Evolutionary conservation across 306 rosid genomes (phyloP).

Genomic region (Castanea crenata): DNA sequence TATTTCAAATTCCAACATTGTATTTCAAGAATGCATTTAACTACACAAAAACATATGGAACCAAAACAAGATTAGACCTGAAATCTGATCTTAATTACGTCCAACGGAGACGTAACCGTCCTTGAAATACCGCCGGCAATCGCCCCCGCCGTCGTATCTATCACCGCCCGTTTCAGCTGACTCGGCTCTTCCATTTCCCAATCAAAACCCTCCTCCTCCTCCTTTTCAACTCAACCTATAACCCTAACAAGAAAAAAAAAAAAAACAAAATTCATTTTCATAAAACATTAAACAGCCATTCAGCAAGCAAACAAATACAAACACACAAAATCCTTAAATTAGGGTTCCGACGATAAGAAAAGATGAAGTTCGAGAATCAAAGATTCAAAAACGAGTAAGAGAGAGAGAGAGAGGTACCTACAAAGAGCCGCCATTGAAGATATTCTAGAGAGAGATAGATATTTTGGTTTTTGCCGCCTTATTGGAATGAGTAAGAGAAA

Average conservation of each 20-base stretch:
- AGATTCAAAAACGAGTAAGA: background rate
- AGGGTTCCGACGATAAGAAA: constrained; percentile 18
- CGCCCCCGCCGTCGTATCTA: constrained; percentile 78
- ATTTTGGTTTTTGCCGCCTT: constrained; percentile 30
- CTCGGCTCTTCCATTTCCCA: constrained; percentile 76
- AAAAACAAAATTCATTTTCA: background rate
- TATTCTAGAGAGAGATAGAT: background rate
- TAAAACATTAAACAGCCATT: background rate
- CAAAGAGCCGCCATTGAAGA: constrained; percentile 24
- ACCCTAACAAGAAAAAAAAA: constrained; percentile 20
- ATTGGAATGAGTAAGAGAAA: constrained; percentile 6
- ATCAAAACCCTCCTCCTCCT: constrained; percentile 19
- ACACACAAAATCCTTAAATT: background rate
- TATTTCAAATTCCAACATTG: too few species aligned
- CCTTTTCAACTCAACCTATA: constrained; percentile 8
- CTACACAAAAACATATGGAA: background rate
- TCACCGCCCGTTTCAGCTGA: constrained; percentile 59
- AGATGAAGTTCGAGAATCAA: background rate
- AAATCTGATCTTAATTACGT: constrained; percentile 94
- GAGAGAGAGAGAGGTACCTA: constrained; percentile 16
- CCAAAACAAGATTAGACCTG: constrained; percentile 50
- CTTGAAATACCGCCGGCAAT: constrained; percentile 84
- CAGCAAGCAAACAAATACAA: background rate
- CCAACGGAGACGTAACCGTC: constrained; percentile 90
- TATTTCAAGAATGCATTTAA: background rate